Evolutionary conservation across 73 alveolate species (phyloP).

Genomic region (Vitrella brassicaformis): DNA sequence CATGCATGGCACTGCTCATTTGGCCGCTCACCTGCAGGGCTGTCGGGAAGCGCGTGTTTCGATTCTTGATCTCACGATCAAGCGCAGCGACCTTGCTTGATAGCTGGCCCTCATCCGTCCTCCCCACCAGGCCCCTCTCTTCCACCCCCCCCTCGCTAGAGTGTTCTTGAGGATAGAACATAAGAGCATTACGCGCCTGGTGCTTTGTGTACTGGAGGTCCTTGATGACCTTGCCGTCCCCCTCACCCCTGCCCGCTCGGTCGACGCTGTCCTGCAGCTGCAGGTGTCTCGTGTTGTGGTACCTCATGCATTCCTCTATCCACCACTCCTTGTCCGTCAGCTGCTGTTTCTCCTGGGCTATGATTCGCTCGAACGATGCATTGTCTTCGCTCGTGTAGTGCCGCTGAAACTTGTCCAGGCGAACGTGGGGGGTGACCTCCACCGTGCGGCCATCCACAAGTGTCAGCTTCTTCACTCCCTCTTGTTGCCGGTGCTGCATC

Average conservation of each 20-base stretch:
- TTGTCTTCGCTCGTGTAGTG: background rate
- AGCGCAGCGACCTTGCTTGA: background rate
- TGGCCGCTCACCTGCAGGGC: background rate
- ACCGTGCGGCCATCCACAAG: background rate
- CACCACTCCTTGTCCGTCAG: background rate
- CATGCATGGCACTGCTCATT: too few relatives aligned
- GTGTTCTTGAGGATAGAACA: too few relatives aligned
- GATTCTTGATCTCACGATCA: background rate
- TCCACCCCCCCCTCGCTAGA: too few relatives aligned
- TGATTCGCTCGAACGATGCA: background rate
- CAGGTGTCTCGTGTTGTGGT: background rate
- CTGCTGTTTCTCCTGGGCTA: background rate
- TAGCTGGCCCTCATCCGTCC: background rate
- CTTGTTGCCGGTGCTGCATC: too few relatives aligned
- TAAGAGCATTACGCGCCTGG: background rate
- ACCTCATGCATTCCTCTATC: background rate
- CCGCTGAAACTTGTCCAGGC: background rate
- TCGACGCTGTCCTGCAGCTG: background rate
- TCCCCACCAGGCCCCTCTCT: background rate
- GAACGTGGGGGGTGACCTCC: background rate
- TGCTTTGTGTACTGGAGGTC: background rate
- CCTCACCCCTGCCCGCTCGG: too few relatives aligned
- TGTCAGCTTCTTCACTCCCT: background rate
- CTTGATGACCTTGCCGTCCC: background rate
- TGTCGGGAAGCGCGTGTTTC: background rate